Evolutionary conservation across 164 flowering plant genomes (phyloP).

Genomic region (Piper betle): DNA sequence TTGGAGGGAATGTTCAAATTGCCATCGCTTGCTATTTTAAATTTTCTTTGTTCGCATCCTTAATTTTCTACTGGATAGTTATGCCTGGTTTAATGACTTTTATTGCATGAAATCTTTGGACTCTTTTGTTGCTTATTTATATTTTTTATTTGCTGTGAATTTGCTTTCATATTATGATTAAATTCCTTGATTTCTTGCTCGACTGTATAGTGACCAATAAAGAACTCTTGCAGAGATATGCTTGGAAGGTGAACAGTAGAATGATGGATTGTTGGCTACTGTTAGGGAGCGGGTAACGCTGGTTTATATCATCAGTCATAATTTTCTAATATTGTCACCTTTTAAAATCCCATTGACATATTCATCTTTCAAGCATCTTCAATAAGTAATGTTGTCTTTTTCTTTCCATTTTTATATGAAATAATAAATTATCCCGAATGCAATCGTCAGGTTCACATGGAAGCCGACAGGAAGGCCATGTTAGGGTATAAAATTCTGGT

Average conservation of each 20-base stretch:
- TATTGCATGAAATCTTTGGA: background rate
- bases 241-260: conserved; percentile 92
- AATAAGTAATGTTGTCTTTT: background rate
- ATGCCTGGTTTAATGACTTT: background rate
- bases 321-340: background rate
- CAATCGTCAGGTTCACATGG: conserved; percentile 78
- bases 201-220: conserved; percentile 3
- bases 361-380: background rate
- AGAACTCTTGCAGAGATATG: conserved; percentile 47
- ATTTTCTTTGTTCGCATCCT: background rate
- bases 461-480: conserved; percentile 75
- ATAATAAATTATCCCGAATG: background rate
- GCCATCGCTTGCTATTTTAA: background rate
- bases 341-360: background rate
- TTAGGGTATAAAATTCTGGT: conserved; percentile 32
- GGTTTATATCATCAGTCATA: background rate
- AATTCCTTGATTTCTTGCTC: too few species aligned
- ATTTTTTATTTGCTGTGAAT: background rate
- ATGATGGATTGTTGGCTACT: conserved; percentile 93
- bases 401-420: background rate
- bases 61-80: background rate
- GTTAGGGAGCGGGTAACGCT: conserved; percentile 73
- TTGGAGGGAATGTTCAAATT: too few species aligned
- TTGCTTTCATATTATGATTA: background rate
- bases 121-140: background rate